Percentiles rank a stretch among this genome's conserved stretches.
These are phyloP conservation scores for Protomyces macrosporus DNA, from an alignment of 1,139 yeast species.

Conservation along the genomic window DNA sequence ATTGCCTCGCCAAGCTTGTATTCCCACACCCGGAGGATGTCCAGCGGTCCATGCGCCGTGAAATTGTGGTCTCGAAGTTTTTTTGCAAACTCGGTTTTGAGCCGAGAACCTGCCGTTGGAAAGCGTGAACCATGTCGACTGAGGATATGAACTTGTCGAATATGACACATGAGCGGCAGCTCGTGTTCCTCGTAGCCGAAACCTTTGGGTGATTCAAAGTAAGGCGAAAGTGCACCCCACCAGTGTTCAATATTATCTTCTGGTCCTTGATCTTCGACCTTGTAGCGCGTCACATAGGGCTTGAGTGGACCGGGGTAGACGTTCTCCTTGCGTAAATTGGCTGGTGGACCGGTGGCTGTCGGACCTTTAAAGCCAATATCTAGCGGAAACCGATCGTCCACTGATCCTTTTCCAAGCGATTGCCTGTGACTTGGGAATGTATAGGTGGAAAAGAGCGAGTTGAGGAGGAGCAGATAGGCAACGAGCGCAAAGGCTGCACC, in stretches of 20 bases:
- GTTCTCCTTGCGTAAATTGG: conserved; percentile 3
- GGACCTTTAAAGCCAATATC: conserved; percentile 19
- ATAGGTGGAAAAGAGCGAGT: neutral
- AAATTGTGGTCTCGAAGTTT: neutral
- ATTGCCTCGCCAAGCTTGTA: conserved; percentile 22
- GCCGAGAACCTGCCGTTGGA: conserved; percentile 18
- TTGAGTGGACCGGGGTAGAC: neutral
- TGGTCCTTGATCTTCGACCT: conserved; percentile 5
- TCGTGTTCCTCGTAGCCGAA: conserved; percentile 14
- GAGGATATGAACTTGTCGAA: conserved; percentile 17
- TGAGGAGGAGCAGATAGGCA: conserved; percentile 8
- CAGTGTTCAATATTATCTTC: conserved; percentile 9
- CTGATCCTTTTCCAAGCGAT: neutral
- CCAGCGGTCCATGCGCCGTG: conserved; percentile 8
- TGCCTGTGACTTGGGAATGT: neutral
- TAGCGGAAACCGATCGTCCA: conserved; percentile 2
- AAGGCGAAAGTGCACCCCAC: conserved; percentile 22
- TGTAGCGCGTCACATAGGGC: conserved; percentile 10
- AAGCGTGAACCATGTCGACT: conserved; percentile 22
- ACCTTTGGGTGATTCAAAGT: conserved; percentile 8
- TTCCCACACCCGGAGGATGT: conserved; percentile 10
- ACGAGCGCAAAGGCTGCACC: neutral
- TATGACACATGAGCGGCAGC: conserved; percentile 7
- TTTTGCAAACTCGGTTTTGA: conserved; percentile 2
- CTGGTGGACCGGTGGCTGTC: conserved; percentile 7